Percentiles rank a stretch among this genome's conserved stretches.
Conservation (phyloP, 1,284 basidiomycete genomes). For the Phylloporus gajari region DNA sequence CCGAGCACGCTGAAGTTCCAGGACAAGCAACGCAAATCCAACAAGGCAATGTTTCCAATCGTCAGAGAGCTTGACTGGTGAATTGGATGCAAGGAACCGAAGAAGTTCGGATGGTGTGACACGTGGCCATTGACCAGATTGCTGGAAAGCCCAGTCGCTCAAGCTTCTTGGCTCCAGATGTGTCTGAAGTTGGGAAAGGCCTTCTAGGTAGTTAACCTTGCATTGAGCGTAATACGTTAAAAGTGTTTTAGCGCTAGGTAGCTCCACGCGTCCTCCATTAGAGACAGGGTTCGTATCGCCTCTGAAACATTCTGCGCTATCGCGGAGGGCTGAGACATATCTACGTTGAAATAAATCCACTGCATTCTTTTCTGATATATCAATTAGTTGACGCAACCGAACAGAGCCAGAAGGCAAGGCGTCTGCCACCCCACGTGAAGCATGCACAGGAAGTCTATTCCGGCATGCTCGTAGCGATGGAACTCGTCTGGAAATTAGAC, state of each 20-base stretch:
- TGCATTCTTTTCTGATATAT: constrained; percentile 3
- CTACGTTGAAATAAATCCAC: constrained; percentile 21
- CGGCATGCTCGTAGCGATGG: background rate
- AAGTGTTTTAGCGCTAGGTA: background rate
- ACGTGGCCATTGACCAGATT: constrained; percentile 1
- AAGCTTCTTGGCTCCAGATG: background rate
- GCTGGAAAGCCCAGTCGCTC: background rate
- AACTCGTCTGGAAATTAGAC: constrained; percentile 23
- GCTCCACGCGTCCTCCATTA: no score
- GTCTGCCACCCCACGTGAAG: background rate
- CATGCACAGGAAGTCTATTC: background rate
- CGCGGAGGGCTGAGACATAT: constrained; percentile 26
- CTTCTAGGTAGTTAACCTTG: background rate
- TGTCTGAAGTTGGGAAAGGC: background rate
- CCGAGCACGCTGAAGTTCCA: constrained; percentile 47
- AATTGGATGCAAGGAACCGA: constrained; percentile 10
- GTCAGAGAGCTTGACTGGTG: background rate
- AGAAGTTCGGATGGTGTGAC: constrained; percentile 6
- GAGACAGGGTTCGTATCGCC: background rate
- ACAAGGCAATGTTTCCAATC: constrained; percentile 46
- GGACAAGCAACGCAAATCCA: constrained; percentile 38
- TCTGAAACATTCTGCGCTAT: constrained; percentile 20
- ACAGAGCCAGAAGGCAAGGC: background rate
- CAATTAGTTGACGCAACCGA: constrained; percentile 21
- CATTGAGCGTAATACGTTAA: background rate